A percentile compares a stretch with the other conserved stretches of the same genome.
Conservation (phyloP, 257 asterid genomes). For the Paulownia fortunei region DNA sequence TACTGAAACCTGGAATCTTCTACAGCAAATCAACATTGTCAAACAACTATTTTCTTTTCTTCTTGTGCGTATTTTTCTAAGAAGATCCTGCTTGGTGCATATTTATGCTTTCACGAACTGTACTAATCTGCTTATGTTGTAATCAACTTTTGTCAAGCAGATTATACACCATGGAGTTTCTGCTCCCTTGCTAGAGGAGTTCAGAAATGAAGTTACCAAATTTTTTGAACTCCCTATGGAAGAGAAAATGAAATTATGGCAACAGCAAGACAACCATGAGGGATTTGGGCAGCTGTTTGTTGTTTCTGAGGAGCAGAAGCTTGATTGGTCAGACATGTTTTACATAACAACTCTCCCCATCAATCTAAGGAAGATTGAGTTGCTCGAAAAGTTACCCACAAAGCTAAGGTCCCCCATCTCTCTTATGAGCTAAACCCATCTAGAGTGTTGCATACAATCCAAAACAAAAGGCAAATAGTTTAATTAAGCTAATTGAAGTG, state of each 20-base stretch:
- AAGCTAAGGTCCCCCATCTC: constrained; percentile 43
- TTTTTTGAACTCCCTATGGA: constrained; percentile 49
- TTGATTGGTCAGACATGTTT: constrained; percentile 71
- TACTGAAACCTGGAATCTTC: too few species aligned
- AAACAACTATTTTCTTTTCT: too few species aligned
- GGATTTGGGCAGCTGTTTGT: constrained; percentile 67
- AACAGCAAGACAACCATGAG: constrained; percentile 49
- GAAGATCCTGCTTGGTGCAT: too few species aligned
- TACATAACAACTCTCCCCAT: constrained; percentile 48
- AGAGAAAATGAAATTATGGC: constrained; percentile 56
- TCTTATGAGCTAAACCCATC: too few species aligned
- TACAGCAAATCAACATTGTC: too few species aligned
- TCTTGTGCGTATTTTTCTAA: too few species aligned
- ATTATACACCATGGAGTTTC: constrained; percentile 54
- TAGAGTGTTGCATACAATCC: too few species aligned
- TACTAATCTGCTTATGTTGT: neutral
- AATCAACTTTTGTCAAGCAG: constrained; percentile 21
- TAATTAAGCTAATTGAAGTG: neutral
- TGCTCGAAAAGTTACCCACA: constrained; percentile 45
- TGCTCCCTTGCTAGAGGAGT: constrained; percentile 40
- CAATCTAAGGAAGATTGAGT: constrained; percentile 36
- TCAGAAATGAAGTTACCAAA: constrained; percentile 39
- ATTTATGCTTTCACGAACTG: too few species aligned
- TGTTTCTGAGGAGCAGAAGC: constrained; percentile 60
- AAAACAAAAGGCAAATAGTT: too few species aligned